These are phyloP conservation scores for Xylaria sp. DNA, from an alignment of 2,329 filamentous ascomycete species.

Conservation along the genomic window DNA sequence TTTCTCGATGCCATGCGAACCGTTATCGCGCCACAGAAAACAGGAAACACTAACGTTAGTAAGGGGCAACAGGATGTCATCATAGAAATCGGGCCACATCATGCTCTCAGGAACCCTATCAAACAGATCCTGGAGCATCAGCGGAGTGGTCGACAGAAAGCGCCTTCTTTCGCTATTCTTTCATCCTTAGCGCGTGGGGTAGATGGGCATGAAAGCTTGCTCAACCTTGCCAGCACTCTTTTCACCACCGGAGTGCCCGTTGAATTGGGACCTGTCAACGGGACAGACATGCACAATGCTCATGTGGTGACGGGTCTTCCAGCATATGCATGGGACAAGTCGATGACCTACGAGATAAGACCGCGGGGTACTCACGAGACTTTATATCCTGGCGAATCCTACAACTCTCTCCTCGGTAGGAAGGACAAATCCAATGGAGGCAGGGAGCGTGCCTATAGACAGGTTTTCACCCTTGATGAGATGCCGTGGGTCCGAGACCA, in stretches of 20 bases:
- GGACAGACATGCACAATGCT: slow-evolving; percentile 16
- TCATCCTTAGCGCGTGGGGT: slow-evolving; percentile 13
- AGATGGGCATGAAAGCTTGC: slow-evolving; percentile 7
- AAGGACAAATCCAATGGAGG: slow-evolving; percentile 22
- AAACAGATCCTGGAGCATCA: slow-evolving; percentile 28
- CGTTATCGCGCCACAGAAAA: slow-evolving; percentile 2
- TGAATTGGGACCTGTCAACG: slow-evolving; percentile 14
- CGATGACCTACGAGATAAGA: slow-evolving; percentile 5
- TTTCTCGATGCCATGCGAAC: slow-evolving; percentile 31
- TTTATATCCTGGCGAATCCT: slow-evolving; percentile 12
- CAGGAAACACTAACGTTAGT: not conserved
- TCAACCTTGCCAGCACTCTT: slow-evolving; percentile 10
- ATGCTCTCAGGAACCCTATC: slow-evolving; percentile 33
- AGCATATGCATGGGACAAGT: slow-evolving; percentile 29
- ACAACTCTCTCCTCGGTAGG: slow-evolving; percentile 22
- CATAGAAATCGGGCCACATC: slow-evolving; percentile 40
- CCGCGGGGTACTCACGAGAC: slow-evolving; percentile 17
- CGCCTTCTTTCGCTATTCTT: slow-evolving; percentile 24
- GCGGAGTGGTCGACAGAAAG: slow-evolving; percentile 1
- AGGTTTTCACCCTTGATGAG: slow-evolving; percentile 45
- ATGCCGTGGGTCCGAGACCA: slow-evolving; percentile 55
- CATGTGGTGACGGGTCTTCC: slow-evolving; percentile 22
- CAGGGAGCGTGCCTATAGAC: slow-evolving; percentile 43
- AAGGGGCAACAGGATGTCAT: slow-evolving; percentile 4
- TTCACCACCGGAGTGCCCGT: slow-evolving; percentile 17